These are phyloP conservation scores for Ilyonectria robusta DNA, from an alignment of 2,329 filamentous ascomycete genomes.

Conservation along the genomic window DNA sequence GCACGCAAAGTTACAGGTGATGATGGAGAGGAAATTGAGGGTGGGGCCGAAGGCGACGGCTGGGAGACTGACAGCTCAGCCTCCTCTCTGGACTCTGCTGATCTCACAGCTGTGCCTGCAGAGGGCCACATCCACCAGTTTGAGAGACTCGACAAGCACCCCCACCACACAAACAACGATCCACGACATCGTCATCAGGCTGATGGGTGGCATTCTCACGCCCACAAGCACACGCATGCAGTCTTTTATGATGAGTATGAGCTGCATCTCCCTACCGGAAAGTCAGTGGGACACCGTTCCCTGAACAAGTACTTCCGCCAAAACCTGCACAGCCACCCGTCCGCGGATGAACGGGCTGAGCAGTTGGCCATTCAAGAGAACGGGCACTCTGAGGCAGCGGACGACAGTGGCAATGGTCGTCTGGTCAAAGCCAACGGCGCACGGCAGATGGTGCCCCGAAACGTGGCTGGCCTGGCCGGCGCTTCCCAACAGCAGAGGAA, in stretches of 20 bases:
- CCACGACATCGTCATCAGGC: conserved; percentile 80
- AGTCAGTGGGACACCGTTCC: conserved; percentile 90
- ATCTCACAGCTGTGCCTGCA: conserved; percentile 84
- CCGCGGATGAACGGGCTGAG: conserved; percentile 80
- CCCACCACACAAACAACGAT: conserved; percentile 81
- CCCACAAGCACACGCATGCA: conserved; percentile 79
- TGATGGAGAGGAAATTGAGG: conserved; percentile 65
- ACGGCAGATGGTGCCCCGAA: conserved; percentile 74
- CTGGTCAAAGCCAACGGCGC: conserved; percentile 56
- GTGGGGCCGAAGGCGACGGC: conserved; percentile 77
- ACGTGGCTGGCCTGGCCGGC: conserved; percentile 83
- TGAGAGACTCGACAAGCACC: conserved; percentile 79
- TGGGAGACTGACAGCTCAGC: conserved; percentile 96
- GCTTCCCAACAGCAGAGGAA: conserved; percentile 83
- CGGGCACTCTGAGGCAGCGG: conserved; percentile 49
- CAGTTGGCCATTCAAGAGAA: conserved; percentile 72
- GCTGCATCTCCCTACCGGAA: conserved; percentile 91
- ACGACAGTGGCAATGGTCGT: conserved; percentile 52
- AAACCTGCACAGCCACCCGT: conserved; percentile 89
- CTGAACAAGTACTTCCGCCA: conserved; percentile 91
- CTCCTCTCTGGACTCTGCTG: conserved; percentile 90
- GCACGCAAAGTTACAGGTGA: conserved; percentile 65
- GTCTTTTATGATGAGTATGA: conserved; percentile 95
- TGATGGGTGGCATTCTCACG: conserved; percentile 87
- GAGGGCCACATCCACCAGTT: conserved; percentile 80